Conservation (phyloP, 805 yeast species). For the Kazachstania bromeliacearum region DNA sequence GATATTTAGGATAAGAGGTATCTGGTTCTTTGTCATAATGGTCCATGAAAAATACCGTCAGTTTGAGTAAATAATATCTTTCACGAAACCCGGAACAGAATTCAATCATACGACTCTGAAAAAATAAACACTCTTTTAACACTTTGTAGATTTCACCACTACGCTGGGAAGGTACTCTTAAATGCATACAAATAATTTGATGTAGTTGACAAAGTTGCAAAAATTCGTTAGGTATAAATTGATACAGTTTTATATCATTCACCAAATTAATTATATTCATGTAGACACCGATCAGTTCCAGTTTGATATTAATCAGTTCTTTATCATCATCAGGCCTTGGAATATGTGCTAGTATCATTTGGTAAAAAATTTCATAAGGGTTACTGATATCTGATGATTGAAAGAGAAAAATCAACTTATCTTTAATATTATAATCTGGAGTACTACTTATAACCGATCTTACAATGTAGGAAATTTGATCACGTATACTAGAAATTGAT, state of each 20-base stretch:
- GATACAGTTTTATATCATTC: conserved; percentile 10
- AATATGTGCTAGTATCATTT: conserved; percentile 12
- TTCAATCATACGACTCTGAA: background rate
- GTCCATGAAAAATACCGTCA: background rate
- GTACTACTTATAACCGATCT: conserved; percentile 2
- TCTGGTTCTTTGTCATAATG: no score
- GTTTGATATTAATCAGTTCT: conserved; percentile 2
- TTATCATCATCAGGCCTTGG: background rate
- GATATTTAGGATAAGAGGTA: no score
- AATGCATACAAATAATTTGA: conserved; percentile 6
- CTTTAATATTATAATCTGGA: conserved; percentile 9
- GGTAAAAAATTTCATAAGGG: conserved; percentile 9
- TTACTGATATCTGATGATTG: background rate
- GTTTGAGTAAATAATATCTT: background rate
- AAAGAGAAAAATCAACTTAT: conserved; percentile 9
- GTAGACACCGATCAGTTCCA: conserved; percentile 7
- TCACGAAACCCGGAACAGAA: background rate
- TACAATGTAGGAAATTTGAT: conserved; percentile 2
- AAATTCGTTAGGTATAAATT: conserved; percentile 15
- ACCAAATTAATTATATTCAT: conserved; percentile 12
- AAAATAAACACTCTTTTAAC: background rate
- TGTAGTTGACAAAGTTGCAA: conserved; percentile 11
- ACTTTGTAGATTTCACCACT: background rate
- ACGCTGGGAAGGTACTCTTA: background rate
- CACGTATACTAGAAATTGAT: background rate